Percentiles rank a stretch among this genome's conserved stretches.
phyloP scores from a whole-genome alignment of 371 early-diverging fungal genomes.

The Entomophthora muscae region DNA sequence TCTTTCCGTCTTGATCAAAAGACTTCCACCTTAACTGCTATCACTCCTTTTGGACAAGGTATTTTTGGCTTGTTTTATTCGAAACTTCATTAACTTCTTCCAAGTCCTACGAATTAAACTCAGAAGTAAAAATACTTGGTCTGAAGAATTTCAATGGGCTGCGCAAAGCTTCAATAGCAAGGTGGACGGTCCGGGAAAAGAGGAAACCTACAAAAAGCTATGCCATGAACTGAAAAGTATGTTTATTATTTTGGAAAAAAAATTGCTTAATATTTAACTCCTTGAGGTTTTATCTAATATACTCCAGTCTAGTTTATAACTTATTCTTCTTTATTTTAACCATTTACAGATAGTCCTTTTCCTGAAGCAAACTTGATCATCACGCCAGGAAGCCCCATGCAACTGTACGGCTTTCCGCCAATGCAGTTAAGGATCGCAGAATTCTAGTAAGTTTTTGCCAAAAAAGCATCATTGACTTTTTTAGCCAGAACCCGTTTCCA shows the following conservation, averaged over 20 bases:
- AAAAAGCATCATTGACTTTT: neutral
- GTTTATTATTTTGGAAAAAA: neutral
- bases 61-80: neutral
- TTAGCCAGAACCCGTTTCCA: neutral
- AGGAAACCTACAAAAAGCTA: neutral
- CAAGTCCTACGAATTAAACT: neutral
- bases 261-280: neutral
- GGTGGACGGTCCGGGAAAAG: neutral
- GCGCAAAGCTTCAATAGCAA: neutral
- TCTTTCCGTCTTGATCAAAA: neutral
- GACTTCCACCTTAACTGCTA: neutral
- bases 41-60: neutral
- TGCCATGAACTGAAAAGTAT: neutral
- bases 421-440: neutral
- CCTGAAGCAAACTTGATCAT: neutral
- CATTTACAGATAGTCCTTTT: neutral
- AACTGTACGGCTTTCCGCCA: neutral
- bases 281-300: neutral
- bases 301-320: neutral
- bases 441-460: neutral
- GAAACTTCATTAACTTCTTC: neutral
- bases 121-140: neutral
- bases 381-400: neutral
- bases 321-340: neutral
- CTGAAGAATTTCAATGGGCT: neutral